Base-by-base conservation (phyloP, 345 rosid species). In the Citrus hindsii region DNA sequence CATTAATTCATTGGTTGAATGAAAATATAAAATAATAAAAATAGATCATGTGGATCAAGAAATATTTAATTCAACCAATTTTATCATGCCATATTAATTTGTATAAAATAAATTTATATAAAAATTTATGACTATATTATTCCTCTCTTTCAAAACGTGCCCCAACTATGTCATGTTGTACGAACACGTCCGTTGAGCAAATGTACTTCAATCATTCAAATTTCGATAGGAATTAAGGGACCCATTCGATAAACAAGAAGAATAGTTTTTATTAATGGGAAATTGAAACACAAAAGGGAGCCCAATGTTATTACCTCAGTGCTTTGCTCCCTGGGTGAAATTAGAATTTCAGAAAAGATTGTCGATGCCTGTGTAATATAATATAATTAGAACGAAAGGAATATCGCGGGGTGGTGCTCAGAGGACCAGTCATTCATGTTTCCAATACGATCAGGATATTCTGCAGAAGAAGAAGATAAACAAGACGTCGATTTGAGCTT, bases 121-220 rank as follows among this genome's bases (percentile, higher is more conserved):
- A 32, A 0, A 32, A 0, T 32, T 32, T 4, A 0, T 32, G 0
- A 0, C 0, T 32, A 32, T 32, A 32, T 32, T 4, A 32, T 32
- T 32, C 0, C 5, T 32, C 5, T 9, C 0, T 38, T 7, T 9
- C 42, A 38, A 2, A 38, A 7, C 3, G 3, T 38, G 0, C 3
- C 9, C 42, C 9, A 2, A 0, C 16, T 13, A 0, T 12, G 4
- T 1, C 1, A 42, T 12, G 1, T 3, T 42, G 51, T 42, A 42
- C 16, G 0, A 42, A 42, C 16, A 12, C 51, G 1, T 0, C 16
- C 16, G 1, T 42, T 12, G 14, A 14, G 2, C 16, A 12, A 12
- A 4, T 10, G 4, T 12, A 12, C 16, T 46, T 46, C 4, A 46
- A 12, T 46, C 16, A 46, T 46, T 46, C 51, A 46, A 46, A 46